Base-by-base conservation (phyloP, 2,329 filamentous ascomycete genomes). In the Nemania sp. region DNA sequence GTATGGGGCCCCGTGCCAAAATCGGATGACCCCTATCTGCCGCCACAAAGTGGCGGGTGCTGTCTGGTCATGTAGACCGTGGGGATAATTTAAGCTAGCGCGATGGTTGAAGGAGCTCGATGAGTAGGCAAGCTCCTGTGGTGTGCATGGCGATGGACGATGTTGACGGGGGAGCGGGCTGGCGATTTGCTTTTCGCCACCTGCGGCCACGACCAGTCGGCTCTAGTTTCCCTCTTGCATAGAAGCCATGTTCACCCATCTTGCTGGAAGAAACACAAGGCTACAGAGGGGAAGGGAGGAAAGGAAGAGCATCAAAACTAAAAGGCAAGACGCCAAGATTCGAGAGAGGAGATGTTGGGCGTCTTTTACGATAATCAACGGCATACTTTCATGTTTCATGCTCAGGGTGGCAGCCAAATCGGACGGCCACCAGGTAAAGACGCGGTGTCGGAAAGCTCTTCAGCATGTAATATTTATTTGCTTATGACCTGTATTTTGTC, bases 21-120 rank as follows among this genome's bases (percentile, higher is more conserved):
- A 86, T 91, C 92, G 81, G 96, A 98, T 80, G 96, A 99, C 80
- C 96, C 96, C n/a, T 99, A 99, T 80, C 94, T 95, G 77, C 95
- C 95, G 74, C 95, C 97, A 85, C 93, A 97, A 84, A 93, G 89
- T 75, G 92, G 90, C 79, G 92, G 94, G 77, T 99, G 96, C 89
- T 99, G 96, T 85, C 87, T 92, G 77, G 90, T 99, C 83, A 98
- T 98, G 95, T 98, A 88, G 75, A 80, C 52, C 51, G 38, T 22
- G 54, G 64, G 32, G 43, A 60, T 69, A 65, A 64, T 61, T 56
- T 64, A 62, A 73, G 66, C 61, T 32, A 55, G 32, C 67, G 64
- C 64, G 63, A 62, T 60, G 65, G 32, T 51, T 54, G 20, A 26
- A 41, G 55, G 47, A 41, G 63, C 63, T 60, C 47, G 45, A 52